phyloP scores from a whole-genome alignment of 306 rosid species.

The Ziziphus jujuba region DNA sequence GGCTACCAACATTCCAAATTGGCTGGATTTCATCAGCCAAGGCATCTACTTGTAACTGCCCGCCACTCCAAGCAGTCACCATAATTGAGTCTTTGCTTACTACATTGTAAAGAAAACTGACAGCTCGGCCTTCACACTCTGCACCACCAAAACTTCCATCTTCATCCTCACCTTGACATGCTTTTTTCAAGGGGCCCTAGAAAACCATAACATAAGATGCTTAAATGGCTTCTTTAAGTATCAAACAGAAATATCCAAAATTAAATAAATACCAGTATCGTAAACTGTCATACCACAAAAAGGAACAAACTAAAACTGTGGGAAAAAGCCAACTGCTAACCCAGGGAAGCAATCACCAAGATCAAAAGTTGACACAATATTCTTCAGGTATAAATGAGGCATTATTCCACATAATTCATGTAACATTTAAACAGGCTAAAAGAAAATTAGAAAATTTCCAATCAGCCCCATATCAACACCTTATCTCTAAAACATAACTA shows the following conservation, averaged over 20 bases:
- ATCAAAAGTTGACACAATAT: neutral
- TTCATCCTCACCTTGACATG: conserved; percentile 54
- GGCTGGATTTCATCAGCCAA: conserved; percentile 97
- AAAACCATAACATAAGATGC: conserved; percentile 26
- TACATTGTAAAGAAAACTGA: conserved; percentile 70
- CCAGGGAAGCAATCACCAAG: neutral
- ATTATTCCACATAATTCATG: too few relatives aligned
- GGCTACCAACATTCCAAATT: conserved; percentile 69
- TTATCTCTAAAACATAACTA: neutral
- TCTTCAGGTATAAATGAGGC: too few relatives aligned
- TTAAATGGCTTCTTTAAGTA: conserved; percentile 9
- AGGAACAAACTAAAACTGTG: neutral
- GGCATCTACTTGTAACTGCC: conserved; percentile 91
- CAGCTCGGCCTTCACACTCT: conserved; percentile 85
- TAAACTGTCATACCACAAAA: too few relatives aligned
- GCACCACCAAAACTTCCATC: too few relatives aligned
- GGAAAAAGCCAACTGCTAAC: neutral
- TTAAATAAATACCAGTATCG: neutral
- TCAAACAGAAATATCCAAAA: neutral
- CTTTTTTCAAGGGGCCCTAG: conserved; percentile 85
- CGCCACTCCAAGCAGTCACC: conserved; percentile 96
- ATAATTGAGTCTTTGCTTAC: conserved; percentile 83
- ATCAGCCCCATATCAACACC: neutral
- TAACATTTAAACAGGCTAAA: too few relatives aligned
- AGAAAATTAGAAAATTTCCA: too few relatives aligned